phyloP scores from a whole-genome alignment of 2,329 filamentous ascomycete genomes.

The Epichloe typhina region DNA sequence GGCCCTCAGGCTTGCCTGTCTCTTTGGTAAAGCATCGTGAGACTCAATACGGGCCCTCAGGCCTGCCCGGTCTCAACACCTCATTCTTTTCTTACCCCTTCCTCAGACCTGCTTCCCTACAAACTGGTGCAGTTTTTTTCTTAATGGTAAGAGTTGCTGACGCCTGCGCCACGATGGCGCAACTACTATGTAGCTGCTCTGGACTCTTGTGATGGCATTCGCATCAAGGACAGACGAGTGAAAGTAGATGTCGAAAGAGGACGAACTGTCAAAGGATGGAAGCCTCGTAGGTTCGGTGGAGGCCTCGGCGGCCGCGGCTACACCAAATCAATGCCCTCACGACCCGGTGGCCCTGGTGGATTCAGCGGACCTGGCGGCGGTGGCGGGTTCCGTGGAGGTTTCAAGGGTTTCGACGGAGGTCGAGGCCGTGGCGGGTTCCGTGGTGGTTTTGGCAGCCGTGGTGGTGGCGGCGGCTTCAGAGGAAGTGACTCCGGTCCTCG shows the following conservation, averaged over 20 bases:
- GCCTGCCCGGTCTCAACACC: slow-evolving; percentile 36
- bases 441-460: slow-evolving; percentile 32
- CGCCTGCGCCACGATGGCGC: slow-evolving; percentile 44
- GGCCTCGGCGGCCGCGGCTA: slow-evolving; percentile 87
- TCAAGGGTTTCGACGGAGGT: slow-evolving; percentile 32
- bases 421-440: slow-evolving; percentile 30
- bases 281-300: slow-evolving; percentile 79
- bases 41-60: slow-evolving; percentile 38
- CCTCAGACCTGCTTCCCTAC: not conserved
- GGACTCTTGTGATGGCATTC: slow-evolving; percentile 71
- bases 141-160: slow-evolving; percentile 53
- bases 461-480: slow-evolving; percentile 41
- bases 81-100: slow-evolving; percentile 9
- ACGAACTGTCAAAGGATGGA: slow-evolving; percentile 87
- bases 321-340: slow-evolving; percentile 64
- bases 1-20: slow-evolving; percentile 31
- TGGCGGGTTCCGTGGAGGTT: slow-evolving; percentile 32
- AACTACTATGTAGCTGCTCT: slow-evolving; percentile 66
- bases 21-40: slow-evolving; percentile 27
- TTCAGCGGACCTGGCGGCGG: slow-evolving; percentile 41
- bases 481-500: slow-evolving; percentile 25
- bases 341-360: slow-evolving; percentile 52
- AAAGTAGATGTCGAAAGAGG: slow-evolving; percentile 94
- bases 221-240: slow-evolving; percentile 83
- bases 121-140: slow-evolving; percentile 6